Evolutionary conservation across 495 filamentous ascomycete genomes (phyloP).

Genomic region (Xylaria scruposa): DNA sequence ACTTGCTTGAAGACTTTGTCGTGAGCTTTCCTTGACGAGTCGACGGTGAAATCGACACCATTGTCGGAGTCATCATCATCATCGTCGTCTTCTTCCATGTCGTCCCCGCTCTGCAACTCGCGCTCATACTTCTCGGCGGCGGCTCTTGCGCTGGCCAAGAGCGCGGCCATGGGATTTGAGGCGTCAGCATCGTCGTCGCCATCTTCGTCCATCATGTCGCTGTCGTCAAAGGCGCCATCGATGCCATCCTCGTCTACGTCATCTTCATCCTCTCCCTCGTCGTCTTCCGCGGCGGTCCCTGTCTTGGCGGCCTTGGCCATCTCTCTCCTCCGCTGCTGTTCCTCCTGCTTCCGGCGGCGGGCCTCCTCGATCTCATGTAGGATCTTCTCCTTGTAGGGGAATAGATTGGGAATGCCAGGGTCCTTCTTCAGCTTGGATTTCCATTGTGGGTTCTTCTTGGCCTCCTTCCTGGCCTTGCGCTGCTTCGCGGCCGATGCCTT

Average conservation of each 20-base stretch:
- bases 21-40: constrained; percentile 78
- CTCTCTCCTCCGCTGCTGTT: constrained; percentile 71
- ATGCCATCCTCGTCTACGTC: constrained; percentile 55
- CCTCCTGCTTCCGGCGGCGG: constrained; percentile 79
- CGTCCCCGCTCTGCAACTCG: constrained; percentile 62
- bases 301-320: constrained; percentile 69
- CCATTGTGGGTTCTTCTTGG: constrained; percentile 97
- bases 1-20: constrained; percentile 97
- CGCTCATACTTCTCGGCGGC: constrained; percentile 81
- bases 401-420: constrained; percentile 94
- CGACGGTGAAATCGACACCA: constrained; percentile 40
- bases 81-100: constrained; percentile 66
- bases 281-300: constrained; percentile 44
- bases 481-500: constrained; percentile 92
- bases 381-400: constrained; percentile 96
- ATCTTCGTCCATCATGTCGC: constrained; percentile 56
- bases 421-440: constrained; percentile 93
- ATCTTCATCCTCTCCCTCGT: constrained; percentile 52
- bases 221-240: constrained; percentile 49
- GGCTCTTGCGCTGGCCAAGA: constrained; percentile 88
- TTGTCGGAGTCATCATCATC: constrained; percentile 62
- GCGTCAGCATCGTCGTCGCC: constrained; percentile 58
- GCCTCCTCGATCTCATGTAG: constrained; percentile 92
- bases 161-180: constrained; percentile 88
- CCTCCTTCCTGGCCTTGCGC: constrained; percentile 82